Evolutionary conservation across 2,329 filamentous ascomycete genomes (phyloP), one percentile per base, ranked within the genome.

Genomic region (Pseudocercospora musae): DNA sequence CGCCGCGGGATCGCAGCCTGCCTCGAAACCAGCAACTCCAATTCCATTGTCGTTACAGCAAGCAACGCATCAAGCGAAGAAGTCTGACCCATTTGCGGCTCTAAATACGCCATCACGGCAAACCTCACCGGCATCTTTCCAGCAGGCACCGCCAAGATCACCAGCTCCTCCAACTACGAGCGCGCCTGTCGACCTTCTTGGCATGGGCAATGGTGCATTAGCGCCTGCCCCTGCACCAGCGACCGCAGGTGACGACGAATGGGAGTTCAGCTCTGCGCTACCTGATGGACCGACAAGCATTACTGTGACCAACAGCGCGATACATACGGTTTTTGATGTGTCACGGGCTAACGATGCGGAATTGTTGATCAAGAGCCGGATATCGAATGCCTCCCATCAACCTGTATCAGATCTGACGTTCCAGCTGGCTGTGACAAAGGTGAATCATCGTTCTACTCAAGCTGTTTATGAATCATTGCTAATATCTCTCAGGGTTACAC

Each of bases 341-440:
- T 85, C 83, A 21, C 83, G 91, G 71, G 76, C 82, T 64, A 74
- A 81, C 57, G 78, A 82, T 63, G 77, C 79, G 60, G 79, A 86
- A 67, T 78, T 86, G 2, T 86, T 97, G 49, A 85, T 98, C 52
- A 79, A 87, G 3, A 91, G 92, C 66, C 82, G 85, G n/a, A 96
- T 97, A 74, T 92, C 91, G 18, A 99, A 96, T 75, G 89, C 85
- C 63, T 89, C 88, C 0, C 78, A 84, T 1, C 84, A 90, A 70
- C 84, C 86, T 0, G 84, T 99, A 21, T 84, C 85, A 2, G 90
- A 96, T 66, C 80, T 99, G 29, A 92, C 94, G 62, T 96, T 97
- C 72, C 91, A 96, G 76, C 83, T 96, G 42, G 95, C 95, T 2
- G 94, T 97, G 29, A 95, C 94, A 63, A 98, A 94, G 85, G 93